Evolutionary conservation across 2,329 filamentous ascomycete species (phyloP), one percentile per base, ranked within the genome.

Genomic region (Trichoderma atrobrunneum): DNA sequence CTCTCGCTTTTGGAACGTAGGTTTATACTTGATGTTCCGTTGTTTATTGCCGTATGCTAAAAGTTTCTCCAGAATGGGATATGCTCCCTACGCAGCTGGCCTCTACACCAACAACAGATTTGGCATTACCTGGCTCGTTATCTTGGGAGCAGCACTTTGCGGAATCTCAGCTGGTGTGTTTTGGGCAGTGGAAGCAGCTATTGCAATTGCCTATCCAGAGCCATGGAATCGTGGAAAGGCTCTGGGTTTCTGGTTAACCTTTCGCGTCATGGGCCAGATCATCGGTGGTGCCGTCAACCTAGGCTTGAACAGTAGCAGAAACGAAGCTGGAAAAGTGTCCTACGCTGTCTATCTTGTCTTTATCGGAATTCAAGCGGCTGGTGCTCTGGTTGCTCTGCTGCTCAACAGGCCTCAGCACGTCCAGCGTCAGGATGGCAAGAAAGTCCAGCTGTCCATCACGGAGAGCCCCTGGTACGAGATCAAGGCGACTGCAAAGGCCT

Each of bases 101-200:
- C 81, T 93, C 0, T 93, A 93, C 78, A 88, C 87, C 3, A 92
- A 93, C 80, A 93, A 93, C 77, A 86, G 91, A 0, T 93, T 87
- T 76, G 90, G 90, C 1, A 88, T 82, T 0, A 87, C 90, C 74
- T 94, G 92, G 92, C 85, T 93, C 11, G 86, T 90, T 0, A 84
- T 93, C 0, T 80, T 93, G 10, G 92, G 91, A 0, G 90, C 90
- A 0, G 90, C 90, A 0, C 82, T 91, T 0, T 93, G 91, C 74
- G 91, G 91, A 21, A 85, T 93, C 36, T 90, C 89, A 0, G 91
- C 92, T 0, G 92, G 92, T 0, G 84, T 93, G 0, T 93, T 93
- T 80, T 94, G 92, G 92, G 90, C 90, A 84, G 88, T 91, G 0
- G 92, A 94, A 80, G 90, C 90, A 0, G 91, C 92, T 0, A 92